A percentile compares a stretch with the other conserved stretches of the same genome.
Conservation (phyloP, 2,329 filamentous ascomycete genomes). For the Epichloe elymi region DNA sequence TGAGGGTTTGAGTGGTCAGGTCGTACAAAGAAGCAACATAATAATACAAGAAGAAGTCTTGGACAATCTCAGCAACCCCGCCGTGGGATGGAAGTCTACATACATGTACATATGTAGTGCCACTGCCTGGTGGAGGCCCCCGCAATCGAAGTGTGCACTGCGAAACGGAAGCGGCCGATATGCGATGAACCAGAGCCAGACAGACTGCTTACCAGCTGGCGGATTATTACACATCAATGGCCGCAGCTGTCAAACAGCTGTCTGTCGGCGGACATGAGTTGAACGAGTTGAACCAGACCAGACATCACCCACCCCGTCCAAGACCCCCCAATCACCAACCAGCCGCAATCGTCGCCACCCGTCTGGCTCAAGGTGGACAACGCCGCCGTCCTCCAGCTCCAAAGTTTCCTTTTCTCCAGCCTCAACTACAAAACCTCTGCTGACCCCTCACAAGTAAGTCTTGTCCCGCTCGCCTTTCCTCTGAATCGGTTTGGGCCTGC, state of each 20-base stretch:
- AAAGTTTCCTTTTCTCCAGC: neutral
- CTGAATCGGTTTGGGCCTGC: neutral
- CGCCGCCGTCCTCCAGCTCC: slow-evolving; percentile 2
- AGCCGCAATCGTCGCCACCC: slow-evolving; percentile 2
- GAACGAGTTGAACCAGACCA: too few relatives aligned
- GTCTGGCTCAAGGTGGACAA: neutral
- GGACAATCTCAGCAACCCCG: too few relatives aligned
- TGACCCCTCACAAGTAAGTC: neutral
- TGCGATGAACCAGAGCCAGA: neutral
- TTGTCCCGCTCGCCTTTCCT: neutral
- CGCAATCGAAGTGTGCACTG: neutral
- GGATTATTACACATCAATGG: too few relatives aligned
- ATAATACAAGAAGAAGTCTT: too few relatives aligned
- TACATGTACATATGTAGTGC: neutral
- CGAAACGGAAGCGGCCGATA: neutral
- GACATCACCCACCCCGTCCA: too few relatives aligned
- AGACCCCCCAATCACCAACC: neutral
- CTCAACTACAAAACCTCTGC: neutral
- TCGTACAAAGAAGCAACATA: too few relatives aligned
- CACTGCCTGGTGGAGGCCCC: neutral
- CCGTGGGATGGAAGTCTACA: neutral
- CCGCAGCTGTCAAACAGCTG: too few relatives aligned
- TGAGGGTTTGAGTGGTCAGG: too few relatives aligned
- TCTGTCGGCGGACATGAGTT: too few relatives aligned
- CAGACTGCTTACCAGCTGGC: too few relatives aligned